Conservation (phyloP, 2,329 filamentous ascomycete genomes). For the Pleoardoris graminearum region DNA sequence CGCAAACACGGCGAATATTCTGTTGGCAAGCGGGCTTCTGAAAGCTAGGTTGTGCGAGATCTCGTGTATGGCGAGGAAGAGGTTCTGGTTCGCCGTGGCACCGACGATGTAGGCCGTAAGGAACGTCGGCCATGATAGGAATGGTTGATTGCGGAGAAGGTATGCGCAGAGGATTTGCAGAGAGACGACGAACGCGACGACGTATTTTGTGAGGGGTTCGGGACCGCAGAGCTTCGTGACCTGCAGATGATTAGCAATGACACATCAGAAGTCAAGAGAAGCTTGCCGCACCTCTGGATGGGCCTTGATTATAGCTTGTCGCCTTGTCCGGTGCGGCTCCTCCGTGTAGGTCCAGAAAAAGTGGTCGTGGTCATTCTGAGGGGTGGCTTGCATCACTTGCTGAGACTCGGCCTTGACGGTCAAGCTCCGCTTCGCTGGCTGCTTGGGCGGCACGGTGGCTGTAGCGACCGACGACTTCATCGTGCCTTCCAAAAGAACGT, state of each 20-base stretch:
- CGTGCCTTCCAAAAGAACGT: slow-evolving; percentile 12
- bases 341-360: slow-evolving; percentile 99
- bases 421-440: slow-evolving; percentile 28
- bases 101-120: slow-evolving; percentile 87
- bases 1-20: slow-evolving; percentile 86
- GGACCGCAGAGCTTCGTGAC: slow-evolving; percentile 96
- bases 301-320: slow-evolving; percentile 95
- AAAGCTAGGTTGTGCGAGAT: slow-evolving; percentile 98
- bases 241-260: slow-evolving; percentile 50
- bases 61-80: slow-evolving; percentile 98
- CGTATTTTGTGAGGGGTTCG: slow-evolving; percentile 92
- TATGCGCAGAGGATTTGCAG: slow-evolving; percentile 80
- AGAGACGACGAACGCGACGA: slow-evolving; percentile 80
- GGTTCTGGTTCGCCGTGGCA: slow-evolving; percentile 95
- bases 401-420: slow-evolving; percentile 27
- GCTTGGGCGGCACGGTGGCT: slow-evolving; percentile 31
- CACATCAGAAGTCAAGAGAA: not conserved
- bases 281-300: slow-evolving; percentile 77
- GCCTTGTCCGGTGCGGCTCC: slow-evolving; percentile 88
- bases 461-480: slow-evolving; percentile 46
- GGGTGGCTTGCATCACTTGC: slow-evolving; percentile 6
- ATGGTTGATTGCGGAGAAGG: slow-evolving; percentile 72
- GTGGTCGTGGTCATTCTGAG: slow-evolving; percentile 51
- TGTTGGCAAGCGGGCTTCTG: slow-evolving; percentile 75
- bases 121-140: slow-evolving; percentile 85